Percentiles rank a stretch among this genome's conserved stretches.
These are phyloP conservation scores for Lepidium campestre DNA, from an alignment of 441 rosid genomes.

Conservation along the genomic window DNA sequence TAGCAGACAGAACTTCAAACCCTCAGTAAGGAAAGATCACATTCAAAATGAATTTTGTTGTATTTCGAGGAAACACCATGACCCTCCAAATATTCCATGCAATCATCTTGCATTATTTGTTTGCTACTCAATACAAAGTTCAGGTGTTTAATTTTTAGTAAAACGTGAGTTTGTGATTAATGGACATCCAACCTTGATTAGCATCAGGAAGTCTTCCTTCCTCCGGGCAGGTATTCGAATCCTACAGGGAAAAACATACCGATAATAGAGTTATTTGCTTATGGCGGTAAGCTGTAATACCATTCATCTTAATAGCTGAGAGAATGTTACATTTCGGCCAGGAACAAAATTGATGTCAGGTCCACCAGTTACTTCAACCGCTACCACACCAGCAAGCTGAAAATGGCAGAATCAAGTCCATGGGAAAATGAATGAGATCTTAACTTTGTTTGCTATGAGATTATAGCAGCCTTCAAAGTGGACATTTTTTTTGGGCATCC, in stretches of 20 bases:
- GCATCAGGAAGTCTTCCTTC: constrained; percentile 94
- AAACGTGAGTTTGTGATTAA: not conserved
- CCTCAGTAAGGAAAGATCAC: not conserved
- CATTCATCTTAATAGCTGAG: not conserved
- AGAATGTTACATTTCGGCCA: constrained; percentile 64
- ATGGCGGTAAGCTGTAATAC: not conserved
- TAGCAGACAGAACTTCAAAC: not conserved
- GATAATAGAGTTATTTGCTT: not conserved
- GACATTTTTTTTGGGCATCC: not conserved
- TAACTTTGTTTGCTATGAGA: not conserved
- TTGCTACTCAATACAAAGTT: not conserved
- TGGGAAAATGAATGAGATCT: not conserved
- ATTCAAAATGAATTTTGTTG: not conserved
- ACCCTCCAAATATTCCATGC: not conserved
- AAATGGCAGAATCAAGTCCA: not conserved
- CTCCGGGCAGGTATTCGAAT: constrained; percentile 48
- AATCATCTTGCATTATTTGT: not conserved
- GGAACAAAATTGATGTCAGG: constrained; percentile 78
- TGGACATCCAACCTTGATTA: constrained; percentile 39
- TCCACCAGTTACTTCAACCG: constrained; percentile 94
- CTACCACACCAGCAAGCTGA: constrained; percentile 94
- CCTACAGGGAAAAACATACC: constrained; percentile 33
- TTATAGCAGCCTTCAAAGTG: not conserved
- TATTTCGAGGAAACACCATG: not conserved
- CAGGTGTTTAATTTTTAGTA: not conserved